Percentiles rank a stretch among this genome's conserved stretches.
Evolutionary conservation across 441 rosid genomes (phyloP).

Genomic region (Adansonia madagascariensis): DNA sequence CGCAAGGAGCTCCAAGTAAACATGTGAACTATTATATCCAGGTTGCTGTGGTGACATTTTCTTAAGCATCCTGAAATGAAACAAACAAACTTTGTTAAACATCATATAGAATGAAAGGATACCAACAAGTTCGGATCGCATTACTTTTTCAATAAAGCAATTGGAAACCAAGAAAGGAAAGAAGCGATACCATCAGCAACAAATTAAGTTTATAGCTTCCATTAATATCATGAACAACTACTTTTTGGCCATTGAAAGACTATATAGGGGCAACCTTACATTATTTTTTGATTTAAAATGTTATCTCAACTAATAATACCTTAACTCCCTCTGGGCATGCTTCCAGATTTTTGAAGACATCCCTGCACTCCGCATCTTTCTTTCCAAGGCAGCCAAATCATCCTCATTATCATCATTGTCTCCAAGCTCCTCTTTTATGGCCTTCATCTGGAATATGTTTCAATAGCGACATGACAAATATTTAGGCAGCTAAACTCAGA

Average conservation of each 20-base stretch:
- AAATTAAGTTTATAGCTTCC: background rate
- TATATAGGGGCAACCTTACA: background rate
- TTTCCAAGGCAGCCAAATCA: slow-evolving; percentile 91
- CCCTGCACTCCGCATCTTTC: slow-evolving; percentile 94
- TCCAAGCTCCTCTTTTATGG: slow-evolving; percentile 99
- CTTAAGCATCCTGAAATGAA: slow-evolving; percentile 78
- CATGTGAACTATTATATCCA: slow-evolving; percentile 95
- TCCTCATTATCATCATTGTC: slow-evolving; percentile 99
- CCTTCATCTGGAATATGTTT: slow-evolving; percentile 76
- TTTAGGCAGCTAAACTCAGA: slow-evolving; percentile 19
- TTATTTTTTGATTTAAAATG: background rate
- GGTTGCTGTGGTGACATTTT: slow-evolving; percentile 99
- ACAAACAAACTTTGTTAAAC: slow-evolving; percentile 4
- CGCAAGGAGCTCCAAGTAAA: slow-evolving; percentile 95
- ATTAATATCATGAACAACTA: background rate
- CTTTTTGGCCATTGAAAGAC: background rate
- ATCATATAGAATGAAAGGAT: slow-evolving; percentile 13
- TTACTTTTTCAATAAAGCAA: background rate
- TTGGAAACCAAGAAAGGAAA: slow-evolving; percentile 17
- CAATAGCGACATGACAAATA: slow-evolving; percentile 28
- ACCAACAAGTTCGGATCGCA: background rate
- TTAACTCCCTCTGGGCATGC: slow-evolving; percentile 95
- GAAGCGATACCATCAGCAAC: background rate
- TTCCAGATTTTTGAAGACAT: slow-evolving; percentile 95
- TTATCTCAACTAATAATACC: slow-evolving; percentile 50